A percentile compares a stretch with the other conserved stretches of the same genome.
phyloP scores from a whole-genome alignment of 495 filamentous ascomycete genomes.

The Hypoxylon subgilvum region DNA sequence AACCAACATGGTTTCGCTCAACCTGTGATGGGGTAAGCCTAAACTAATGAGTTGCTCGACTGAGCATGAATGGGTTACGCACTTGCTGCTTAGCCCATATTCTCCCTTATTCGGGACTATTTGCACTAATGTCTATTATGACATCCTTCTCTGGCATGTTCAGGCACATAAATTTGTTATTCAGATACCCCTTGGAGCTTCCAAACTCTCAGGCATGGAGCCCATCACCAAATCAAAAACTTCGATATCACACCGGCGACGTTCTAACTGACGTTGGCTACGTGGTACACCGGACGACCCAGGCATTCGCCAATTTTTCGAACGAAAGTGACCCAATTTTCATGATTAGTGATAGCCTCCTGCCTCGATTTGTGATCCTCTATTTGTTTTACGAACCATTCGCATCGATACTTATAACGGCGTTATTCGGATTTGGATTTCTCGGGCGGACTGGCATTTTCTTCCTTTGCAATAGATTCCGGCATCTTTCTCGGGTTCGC shows the following conservation, averaged over 20 bases:
- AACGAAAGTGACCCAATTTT: background rate
- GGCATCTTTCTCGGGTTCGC: slow-evolving; percentile 36
- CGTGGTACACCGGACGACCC: no score
- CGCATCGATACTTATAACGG: slow-evolving; percentile 36
- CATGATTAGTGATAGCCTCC: slow-evolving; percentile 3
- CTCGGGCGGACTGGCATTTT: slow-evolving; percentile 28
- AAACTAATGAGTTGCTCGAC: background rate
- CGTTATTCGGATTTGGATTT: slow-evolving; percentile 37
- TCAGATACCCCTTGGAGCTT: slow-evolving; percentile 47
- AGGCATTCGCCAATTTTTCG: slow-evolving; percentile 11
- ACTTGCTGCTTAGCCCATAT: background rate
- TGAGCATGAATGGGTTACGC: background rate
- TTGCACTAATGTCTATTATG: slow-evolving; percentile 41
- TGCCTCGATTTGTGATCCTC: slow-evolving; percentile 18
- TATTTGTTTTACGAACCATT: slow-evolving; percentile 17
- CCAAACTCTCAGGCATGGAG: no score
- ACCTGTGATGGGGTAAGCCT: slow-evolving; percentile 64
- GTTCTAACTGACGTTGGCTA: no score
- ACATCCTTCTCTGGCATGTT: slow-evolving; percentile 42
- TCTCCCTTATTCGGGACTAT: slow-evolving; percentile 26
- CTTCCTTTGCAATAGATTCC: slow-evolving; percentile 42
- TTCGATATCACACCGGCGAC: no score
- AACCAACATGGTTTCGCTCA: slow-evolving; percentile 66
- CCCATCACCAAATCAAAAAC: no score
- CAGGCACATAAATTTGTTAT: slow-evolving; percentile 45